Evolutionary conservation across 2,329 filamentous ascomycete species (phyloP).

Genomic region (Colletotrichum theobromicola): DNA sequence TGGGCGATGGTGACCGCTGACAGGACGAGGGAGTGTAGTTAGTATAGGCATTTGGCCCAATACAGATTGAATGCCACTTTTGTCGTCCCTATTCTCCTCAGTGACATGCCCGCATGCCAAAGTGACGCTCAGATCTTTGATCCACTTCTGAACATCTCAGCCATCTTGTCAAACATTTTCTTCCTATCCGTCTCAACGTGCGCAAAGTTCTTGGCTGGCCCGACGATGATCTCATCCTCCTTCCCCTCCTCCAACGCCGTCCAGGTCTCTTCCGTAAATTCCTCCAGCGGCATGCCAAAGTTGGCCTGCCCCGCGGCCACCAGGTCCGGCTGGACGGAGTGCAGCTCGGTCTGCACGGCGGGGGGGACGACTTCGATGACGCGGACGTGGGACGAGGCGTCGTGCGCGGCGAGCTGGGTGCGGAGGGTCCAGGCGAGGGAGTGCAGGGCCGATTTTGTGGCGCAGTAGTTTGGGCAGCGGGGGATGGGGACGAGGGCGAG

Average conservation of each 20-base stretch:
- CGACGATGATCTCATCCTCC: constrained; percentile 35
- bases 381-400: constrained; percentile 35
- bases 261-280: constrained; percentile 53
- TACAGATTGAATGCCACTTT: constrained; percentile 15
- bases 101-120: background rate
- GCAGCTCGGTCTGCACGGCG: constrained; percentile 54
- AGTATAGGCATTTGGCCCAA: constrained; percentile 16
- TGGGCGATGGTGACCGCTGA: constrained; percentile 4
- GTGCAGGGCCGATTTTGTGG: constrained; percentile 59
- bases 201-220: constrained; percentile 10
- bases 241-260: constrained; percentile 42
- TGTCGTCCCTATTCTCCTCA: background rate
- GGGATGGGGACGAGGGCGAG: constrained; percentile 52
- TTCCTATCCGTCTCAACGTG: constrained; percentile 10
- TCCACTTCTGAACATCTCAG: background rate
- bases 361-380: constrained; percentile 56
- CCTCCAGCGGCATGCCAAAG: constrained; percentile 40
- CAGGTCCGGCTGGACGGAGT: constrained; percentile 43
- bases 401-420: constrained; percentile 41
- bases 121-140: background rate
- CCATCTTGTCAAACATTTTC: constrained; percentile 2
- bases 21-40: constrained; percentile 15
- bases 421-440: constrained; percentile 49
- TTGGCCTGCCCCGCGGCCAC: constrained; percentile 32
- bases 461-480: constrained; percentile 56